Evolutionary conservation across 768 basidiomycete genomes (phyloP), one percentile per base, ranked within the genome.

Genomic region (Boletus vinaceobasis): DNA sequence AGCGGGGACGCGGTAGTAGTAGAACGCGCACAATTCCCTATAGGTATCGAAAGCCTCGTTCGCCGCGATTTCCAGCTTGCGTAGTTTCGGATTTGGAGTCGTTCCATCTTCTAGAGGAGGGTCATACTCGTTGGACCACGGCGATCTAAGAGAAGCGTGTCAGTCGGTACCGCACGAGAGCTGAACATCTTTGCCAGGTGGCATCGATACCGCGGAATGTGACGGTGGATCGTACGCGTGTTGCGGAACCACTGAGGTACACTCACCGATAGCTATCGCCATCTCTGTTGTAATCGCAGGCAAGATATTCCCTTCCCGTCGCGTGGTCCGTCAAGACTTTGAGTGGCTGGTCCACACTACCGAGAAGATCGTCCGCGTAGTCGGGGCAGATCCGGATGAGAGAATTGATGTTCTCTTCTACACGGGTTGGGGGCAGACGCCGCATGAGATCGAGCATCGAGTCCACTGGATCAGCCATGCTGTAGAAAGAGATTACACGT

Each of bases 31-130:
- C 95, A 98, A 84, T 73, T 98, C 96, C 26, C 95, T 85, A 72
- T 99, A 99, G 3, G 93, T 93, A 68, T 97, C 94, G 65, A 99
- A 98, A 10, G 94, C 95, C 58, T 96, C 92, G 65, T 98, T 98
- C 35, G 95, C 92, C 10, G 89, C 77, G 53, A 94, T 86, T 71
- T 99, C 97, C 26, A 99, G 77, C 66, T 93, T 90, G 53, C 97
- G 84, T 54, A 98, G 81, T 66, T 87, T 90, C 17, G 86, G 73
- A 8, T 88, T 85, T 0, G 97, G 97, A 2, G 83, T 75, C 4
- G 95, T 94, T 2, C 93, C 96, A 59, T 96, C 92, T 19, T 94
- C 87, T 43, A 93, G 71, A 2, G 88, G 88, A 23, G 94, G 91
- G 58, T 93, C 87, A 67, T 98, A 99, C 67, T 90, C 87, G 69